A percentile compares a stretch with the other conserved stretches of the same genome.
Conservation (phyloP, 202 grass and related monocot species). For the Schoenoplectus tabernaemontani region DNA sequence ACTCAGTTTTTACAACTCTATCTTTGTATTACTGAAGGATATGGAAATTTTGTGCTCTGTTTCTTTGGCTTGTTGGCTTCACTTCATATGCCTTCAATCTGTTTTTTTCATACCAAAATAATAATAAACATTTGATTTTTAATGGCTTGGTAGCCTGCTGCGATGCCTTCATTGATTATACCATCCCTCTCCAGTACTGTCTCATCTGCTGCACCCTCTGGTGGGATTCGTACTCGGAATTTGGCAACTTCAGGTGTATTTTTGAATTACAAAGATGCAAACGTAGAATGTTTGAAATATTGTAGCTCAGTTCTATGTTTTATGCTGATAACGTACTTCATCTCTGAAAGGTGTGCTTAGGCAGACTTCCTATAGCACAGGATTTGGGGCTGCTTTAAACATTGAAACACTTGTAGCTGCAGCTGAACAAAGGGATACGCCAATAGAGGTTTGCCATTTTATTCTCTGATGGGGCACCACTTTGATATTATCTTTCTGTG, state of each 20-base stretch:
- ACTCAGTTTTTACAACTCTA: not conserved
- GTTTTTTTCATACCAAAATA: not conserved
- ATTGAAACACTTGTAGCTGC: slow-evolving; percentile 97
- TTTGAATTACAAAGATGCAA: not conserved
- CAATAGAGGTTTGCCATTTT: slow-evolving; percentile 54
- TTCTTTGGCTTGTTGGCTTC: not conserved
- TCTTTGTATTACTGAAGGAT: not conserved
- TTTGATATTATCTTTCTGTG: slow-evolving; percentile 7
- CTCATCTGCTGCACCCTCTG: slow-evolving; percentile 41
- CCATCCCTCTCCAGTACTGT: slow-evolving; percentile 39
- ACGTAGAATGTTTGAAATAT: not conserved
- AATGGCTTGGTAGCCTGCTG: slow-evolving; percentile 19
- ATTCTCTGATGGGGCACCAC: slow-evolving; percentile 16
- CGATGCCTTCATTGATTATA: slow-evolving; percentile 40
- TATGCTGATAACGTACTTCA: not conserved
- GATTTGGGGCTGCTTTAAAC: slow-evolving; percentile 90
- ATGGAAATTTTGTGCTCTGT: slow-evolving; percentile 10
- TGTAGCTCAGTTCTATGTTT: not conserved
- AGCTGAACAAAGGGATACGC: slow-evolving; percentile 82
- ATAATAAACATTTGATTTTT: not conserved
- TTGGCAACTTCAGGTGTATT: slow-evolving; percentile 54
- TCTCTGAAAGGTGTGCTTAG: slow-evolving; percentile 56
- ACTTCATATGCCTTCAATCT: not conserved
- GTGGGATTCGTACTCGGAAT: slow-evolving; percentile 57
- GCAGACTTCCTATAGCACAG: slow-evolving; percentile 57